A percentile compares a stretch with the other conserved stretches of the same genome.
Conservation (phyloP, 805 yeast species). For the Torulaspora maleeae region DNA sequence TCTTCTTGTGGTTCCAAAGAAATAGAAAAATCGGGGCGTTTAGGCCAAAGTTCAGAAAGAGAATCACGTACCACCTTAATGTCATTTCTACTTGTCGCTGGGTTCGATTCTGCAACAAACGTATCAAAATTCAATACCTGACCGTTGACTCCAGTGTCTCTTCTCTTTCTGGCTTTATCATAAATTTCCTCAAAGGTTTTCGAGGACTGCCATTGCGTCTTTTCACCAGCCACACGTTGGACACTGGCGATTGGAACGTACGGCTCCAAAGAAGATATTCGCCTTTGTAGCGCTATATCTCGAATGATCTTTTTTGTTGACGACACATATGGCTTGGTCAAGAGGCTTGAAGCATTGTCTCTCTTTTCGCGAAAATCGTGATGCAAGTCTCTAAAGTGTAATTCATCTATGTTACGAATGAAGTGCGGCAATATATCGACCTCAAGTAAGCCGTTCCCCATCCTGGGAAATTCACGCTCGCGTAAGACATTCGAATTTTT, state of each 20-base stretch:
- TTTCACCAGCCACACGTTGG: constrained; percentile 22
- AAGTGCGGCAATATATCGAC: constrained; percentile 60
- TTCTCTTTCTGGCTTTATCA: constrained; percentile 27
- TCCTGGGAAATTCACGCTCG: constrained; percentile 39
- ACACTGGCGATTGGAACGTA: constrained; percentile 30
- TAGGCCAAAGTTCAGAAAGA: constrained; percentile 31
- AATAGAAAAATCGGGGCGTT: not conserved
- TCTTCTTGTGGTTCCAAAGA: not conserved
- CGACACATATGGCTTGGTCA: constrained; percentile 32
- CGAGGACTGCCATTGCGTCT: constrained; percentile 41
- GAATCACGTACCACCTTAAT: constrained; percentile 36
- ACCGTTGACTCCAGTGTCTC: constrained; percentile 11
- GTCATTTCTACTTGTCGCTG: constrained; percentile 12
- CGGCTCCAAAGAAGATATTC: constrained; percentile 35
- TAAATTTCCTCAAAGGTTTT: constrained; percentile 37
- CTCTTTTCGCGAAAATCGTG: constrained; percentile 42
- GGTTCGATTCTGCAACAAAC: constrained; percentile 25
- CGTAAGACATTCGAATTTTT: constrained; percentile 18
- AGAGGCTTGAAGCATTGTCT: constrained; percentile 4
- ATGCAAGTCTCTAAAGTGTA: constrained; percentile 48
- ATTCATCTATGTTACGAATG: constrained; percentile 51
- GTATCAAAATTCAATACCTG: constrained; percentile 12
- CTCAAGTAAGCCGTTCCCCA: constrained; percentile 63
- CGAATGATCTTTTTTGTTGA: constrained; percentile 55
- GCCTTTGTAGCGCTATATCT: constrained; percentile 53